phyloP scores from a whole-genome alignment of 2,329 filamentous ascomycete species.

The Clonostachys solani region DNA sequence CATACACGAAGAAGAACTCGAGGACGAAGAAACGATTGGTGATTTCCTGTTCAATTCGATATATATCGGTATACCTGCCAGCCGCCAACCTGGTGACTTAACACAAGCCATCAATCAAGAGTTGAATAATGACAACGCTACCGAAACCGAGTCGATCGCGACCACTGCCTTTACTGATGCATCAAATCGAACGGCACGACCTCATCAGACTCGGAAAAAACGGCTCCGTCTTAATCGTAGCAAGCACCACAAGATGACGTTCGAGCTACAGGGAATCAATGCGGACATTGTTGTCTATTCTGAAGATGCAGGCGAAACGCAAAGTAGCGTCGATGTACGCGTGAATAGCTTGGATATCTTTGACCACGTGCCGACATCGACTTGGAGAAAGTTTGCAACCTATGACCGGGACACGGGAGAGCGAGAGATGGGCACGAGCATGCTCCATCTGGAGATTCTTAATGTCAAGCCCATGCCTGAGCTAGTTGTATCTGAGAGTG shows the following conservation, averaged over 20 bases:
- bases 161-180: slow-evolving; percentile 66
- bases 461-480: slow-evolving; percentile 84
- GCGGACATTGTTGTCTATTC: slow-evolving; percentile 81
- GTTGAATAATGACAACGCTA: slow-evolving; percentile 80
- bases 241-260: slow-evolving; percentile 90
- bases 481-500: slow-evolving; percentile 83
- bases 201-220: slow-evolving; percentile 43
- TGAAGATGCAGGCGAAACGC: slow-evolving; percentile 70
- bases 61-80: slow-evolving; percentile 88
- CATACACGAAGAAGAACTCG: slow-evolving; percentile 64
- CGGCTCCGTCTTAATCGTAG: slow-evolving; percentile 76
- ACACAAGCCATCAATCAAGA: slow-evolving; percentile 82
- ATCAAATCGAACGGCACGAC: slow-evolving; percentile 41
- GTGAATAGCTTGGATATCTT: slow-evolving; percentile 84
- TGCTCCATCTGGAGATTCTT: slow-evolving; percentile 85
- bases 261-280: slow-evolving; percentile 82
- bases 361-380: slow-evolving; percentile 90
- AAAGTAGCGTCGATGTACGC: slow-evolving; percentile 82
- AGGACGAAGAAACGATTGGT: slow-evolving; percentile 82
- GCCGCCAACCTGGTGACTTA: slow-evolving; percentile 79
- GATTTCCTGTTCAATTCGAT: slow-evolving; percentile 99
- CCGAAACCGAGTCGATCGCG: slow-evolving; percentile 86
- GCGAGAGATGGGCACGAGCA: slow-evolving; percentile 79
- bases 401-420: slow-evolving; percentile 87
- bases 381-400: slow-evolving; percentile 97